phyloP scores from a whole-genome alignment of 2,329 filamentous ascomycete species.

The Aspergillus novoparasiticus region DNA sequence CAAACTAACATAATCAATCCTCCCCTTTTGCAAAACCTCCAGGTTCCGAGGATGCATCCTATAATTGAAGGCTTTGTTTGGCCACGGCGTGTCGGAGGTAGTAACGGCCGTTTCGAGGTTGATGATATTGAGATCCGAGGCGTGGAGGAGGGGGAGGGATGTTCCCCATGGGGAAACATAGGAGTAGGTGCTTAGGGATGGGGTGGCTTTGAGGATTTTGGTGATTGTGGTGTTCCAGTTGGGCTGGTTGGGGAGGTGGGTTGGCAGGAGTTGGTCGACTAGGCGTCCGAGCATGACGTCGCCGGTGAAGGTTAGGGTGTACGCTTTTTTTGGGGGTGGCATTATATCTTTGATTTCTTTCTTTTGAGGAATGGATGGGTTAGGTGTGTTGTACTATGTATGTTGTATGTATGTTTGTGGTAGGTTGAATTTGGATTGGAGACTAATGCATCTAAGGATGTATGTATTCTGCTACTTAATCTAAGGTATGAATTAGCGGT shows the following conservation, averaged over 20 bases:
- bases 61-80: slow-evolving; percentile 43
- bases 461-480: background rate
- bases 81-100: slow-evolving; percentile 35
- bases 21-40: background rate
- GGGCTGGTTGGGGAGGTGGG: slow-evolving; percentile 32
- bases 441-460: background rate
- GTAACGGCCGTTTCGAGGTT: slow-evolving; percentile 46
- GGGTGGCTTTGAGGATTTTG: background rate
- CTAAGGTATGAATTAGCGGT: too few relatives aligned
- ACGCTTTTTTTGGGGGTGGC: slow-evolving; percentile 17
- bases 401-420: too few relatives aligned
- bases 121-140: slow-evolving; percentile 39
- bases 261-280: slow-evolving; percentile 42
- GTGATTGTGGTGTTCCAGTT: slow-evolving; percentile 23
- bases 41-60: background rate
- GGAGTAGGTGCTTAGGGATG: background rate
- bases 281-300: slow-evolving; percentile 49
- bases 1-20: background rate
- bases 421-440: too few relatives aligned
- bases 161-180: slow-evolving; percentile 38
- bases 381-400: background rate
- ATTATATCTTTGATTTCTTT: too few relatives aligned
- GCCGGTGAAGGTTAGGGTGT: slow-evolving; percentile 37
- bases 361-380: background rate
- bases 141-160: slow-evolving; percentile 33